phyloP scores from a whole-genome alignment of 768 basidiomycete genomes.

The Hygrophoropsis aurantiaca region DNA sequence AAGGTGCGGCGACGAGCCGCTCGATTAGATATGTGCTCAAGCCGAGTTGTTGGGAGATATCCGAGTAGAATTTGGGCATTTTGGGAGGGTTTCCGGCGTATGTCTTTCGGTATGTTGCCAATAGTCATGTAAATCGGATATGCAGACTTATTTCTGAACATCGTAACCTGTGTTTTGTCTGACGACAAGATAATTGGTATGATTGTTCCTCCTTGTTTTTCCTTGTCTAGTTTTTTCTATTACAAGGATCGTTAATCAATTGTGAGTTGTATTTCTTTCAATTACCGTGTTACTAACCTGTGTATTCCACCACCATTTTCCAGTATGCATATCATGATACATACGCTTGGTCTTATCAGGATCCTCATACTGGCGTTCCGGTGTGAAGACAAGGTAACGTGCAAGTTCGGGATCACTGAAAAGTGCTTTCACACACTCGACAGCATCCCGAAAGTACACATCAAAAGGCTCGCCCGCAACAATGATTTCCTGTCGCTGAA shows the following conservation, averaged over 20 bases:
- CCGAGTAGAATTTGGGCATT: slow-evolving; percentile 35
- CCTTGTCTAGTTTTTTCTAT: too few relatives aligned
- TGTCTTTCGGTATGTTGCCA: slow-evolving; percentile 41
- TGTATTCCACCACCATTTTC: slow-evolving; percentile 51
- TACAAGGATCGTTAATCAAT: too few relatives aligned
- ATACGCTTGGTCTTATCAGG: slow-evolving; percentile 20
- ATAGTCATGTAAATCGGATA: slow-evolving; percentile 23
- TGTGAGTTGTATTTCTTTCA: too few relatives aligned
- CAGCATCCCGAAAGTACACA: slow-evolving; percentile 32
- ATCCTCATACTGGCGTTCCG: slow-evolving; percentile 39
- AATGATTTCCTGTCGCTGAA: neutral
- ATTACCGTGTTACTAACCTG: slow-evolving; percentile 34
- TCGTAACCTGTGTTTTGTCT: slow-evolving; percentile 7
- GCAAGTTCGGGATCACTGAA: slow-evolving; percentile 34
- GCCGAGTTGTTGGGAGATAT: slow-evolving; percentile 36
- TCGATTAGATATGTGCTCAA: slow-evolving; percentile 14
- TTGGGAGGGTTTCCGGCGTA: slow-evolving; percentile 33
- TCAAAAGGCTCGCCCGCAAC: slow-evolving; percentile 32
- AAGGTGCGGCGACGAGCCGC: neutral
- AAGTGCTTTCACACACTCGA: slow-evolving; percentile 36
- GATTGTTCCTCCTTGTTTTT: neutral
- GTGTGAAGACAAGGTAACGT: slow-evolving; percentile 27
- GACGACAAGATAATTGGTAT: neutral
- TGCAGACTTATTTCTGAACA: slow-evolving; percentile 12
- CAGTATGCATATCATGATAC: slow-evolving; percentile 46